phyloP scores from a whole-genome alignment of 495 filamentous ascomycete genomes.

The Pyrenula massariospora region DNA sequence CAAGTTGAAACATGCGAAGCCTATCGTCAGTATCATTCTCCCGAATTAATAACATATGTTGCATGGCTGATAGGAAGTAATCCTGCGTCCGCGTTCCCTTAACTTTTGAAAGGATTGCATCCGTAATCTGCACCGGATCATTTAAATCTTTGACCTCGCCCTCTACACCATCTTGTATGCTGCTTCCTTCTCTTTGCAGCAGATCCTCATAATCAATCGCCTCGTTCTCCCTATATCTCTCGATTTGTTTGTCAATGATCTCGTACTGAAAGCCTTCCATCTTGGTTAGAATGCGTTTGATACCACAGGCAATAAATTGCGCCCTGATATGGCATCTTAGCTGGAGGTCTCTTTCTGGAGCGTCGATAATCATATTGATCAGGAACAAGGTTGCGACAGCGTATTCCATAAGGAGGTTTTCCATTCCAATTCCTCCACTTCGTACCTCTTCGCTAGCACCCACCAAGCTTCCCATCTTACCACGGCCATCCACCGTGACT shows the following conservation, averaged over 20 bases:
- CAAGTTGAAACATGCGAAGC: conserved; percentile 92
- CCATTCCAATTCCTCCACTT: conserved; percentile 96
- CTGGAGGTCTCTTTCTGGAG: conserved; percentile 77
- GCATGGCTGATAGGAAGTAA: conserved; percentile 90
- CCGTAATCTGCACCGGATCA: conserved; percentile 84
- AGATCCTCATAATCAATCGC: conserved; percentile 97
- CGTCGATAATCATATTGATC: conserved; percentile 94
- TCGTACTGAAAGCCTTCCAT: conserved; percentile 99
- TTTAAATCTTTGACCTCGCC: conserved; percentile 89
- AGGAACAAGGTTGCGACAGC: conserved; percentile 89
- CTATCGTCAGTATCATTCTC: conserved; percentile 90
- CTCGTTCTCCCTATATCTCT: conserved; percentile 85
- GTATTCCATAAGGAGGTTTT: conserved; percentile 98
- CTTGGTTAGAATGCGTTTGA: conserved; percentile 88
- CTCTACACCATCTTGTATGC: conserved; percentile 80
- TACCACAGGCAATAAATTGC: conserved; percentile 90
- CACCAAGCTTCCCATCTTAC: conserved; percentile 96
- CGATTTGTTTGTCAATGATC: conserved; percentile 95
- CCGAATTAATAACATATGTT: conserved; percentile 87
- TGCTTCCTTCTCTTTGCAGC: conserved; percentile 79
- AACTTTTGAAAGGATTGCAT: conserved; percentile 83
- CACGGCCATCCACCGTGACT: conserved; percentile 90
- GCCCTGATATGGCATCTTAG: conserved; percentile 88
- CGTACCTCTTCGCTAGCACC: conserved; percentile 95
- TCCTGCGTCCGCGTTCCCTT: conserved; percentile 76